These are phyloP conservation scores for Teunomyces atbi DNA, from an alignment of 805 yeast genomes.

Conservation along the genomic window DNA sequence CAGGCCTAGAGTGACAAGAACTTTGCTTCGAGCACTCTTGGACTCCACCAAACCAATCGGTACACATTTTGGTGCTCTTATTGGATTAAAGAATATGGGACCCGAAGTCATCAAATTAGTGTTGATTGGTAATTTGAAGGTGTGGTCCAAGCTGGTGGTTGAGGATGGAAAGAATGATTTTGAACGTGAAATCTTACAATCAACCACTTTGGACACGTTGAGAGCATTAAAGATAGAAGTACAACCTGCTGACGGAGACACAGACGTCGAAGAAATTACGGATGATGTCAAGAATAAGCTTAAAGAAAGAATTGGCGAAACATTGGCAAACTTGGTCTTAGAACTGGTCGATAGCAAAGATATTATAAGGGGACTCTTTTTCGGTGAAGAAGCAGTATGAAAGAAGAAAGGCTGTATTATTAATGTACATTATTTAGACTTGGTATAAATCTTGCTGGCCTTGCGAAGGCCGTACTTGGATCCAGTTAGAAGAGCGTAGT, in stretches of 20 bases:
- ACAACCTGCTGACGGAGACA: slow-evolving; percentile 24
- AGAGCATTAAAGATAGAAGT: slow-evolving; percentile 41
- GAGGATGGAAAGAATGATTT: slow-evolving; percentile 36
- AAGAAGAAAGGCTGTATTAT: background rate
- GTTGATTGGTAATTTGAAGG: slow-evolving; percentile 76
- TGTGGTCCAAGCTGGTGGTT: slow-evolving; percentile 70
- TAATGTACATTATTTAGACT: slow-evolving; percentile 7
- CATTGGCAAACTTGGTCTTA: slow-evolving; percentile 50
- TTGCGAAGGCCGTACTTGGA: background rate
- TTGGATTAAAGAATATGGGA: slow-evolving; percentile 82
- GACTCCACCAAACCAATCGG: slow-evolving; percentile 82
- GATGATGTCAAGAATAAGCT: slow-evolving; percentile 42
- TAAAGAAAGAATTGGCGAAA: slow-evolving; percentile 58
- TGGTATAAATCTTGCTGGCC: slow-evolving; percentile 3
- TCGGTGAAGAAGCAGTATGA: slow-evolving; percentile 51
- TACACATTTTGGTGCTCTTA: slow-evolving; percentile 88
- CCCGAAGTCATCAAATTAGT: slow-evolving; percentile 83
- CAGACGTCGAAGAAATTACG: slow-evolving; percentile 30
- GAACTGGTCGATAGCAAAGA: slow-evolving; percentile 48
- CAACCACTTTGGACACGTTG: slow-evolving; percentile 54
- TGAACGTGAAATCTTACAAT: slow-evolving; percentile 49
- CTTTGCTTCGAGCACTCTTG: slow-evolving; percentile 84
- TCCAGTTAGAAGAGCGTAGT: background rate
- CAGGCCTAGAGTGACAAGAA: slow-evolving; percentile 91
- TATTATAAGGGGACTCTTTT: slow-evolving; percentile 64